Evolutionary conservation across 768 basidiomycete species (phyloP).

Genomic region (Gloeophyllum trabeum): DNA sequence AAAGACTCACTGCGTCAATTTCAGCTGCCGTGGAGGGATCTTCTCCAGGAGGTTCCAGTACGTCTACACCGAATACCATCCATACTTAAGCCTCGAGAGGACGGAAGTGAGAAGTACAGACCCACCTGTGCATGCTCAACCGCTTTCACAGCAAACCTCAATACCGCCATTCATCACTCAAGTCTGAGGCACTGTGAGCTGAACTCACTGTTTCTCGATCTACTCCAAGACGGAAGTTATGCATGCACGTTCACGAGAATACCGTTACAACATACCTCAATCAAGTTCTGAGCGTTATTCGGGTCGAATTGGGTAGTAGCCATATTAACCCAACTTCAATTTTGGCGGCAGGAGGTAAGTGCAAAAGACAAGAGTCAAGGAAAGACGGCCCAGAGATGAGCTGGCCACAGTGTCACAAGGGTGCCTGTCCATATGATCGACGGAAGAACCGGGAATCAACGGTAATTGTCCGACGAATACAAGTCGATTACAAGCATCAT

Average conservation of each 20-base stretch:
- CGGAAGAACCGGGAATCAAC: no score
- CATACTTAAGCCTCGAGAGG: slow-evolving; percentile 5
- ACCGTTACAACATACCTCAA: slow-evolving; percentile 47
- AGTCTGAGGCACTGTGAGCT: background rate
- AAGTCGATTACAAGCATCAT: no score
- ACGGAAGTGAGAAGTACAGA: no score
- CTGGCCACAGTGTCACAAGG: background rate
- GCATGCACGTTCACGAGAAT: background rate
- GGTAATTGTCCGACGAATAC: no score
- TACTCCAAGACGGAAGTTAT: slow-evolving; percentile 17
- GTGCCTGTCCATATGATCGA: no score
- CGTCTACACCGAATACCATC: slow-evolving; percentile 36
- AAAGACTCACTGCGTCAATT: slow-evolving; percentile 63
- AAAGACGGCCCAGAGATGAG: background rate
- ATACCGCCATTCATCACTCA: slow-evolving; percentile 5
- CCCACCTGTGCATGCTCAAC: slow-evolving; percentile 92
- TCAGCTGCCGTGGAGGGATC: slow-evolving; percentile 64
- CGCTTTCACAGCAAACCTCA: slow-evolving; percentile 83
- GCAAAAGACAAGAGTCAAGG: no score
- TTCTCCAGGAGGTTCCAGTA: slow-evolving; percentile 91
- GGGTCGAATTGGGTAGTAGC: slow-evolving; percentile 51
- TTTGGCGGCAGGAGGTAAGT: no score
- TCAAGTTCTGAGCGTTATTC: slow-evolving; percentile 82
- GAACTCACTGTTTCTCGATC: slow-evolving; percentile 92
- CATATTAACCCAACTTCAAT: background rate